Percentiles rank a stretch among this genome's conserved stretches.
Conservation (phyloP, 768 basidiomycete species). For the Macrolepiota albuminosa region DNA sequence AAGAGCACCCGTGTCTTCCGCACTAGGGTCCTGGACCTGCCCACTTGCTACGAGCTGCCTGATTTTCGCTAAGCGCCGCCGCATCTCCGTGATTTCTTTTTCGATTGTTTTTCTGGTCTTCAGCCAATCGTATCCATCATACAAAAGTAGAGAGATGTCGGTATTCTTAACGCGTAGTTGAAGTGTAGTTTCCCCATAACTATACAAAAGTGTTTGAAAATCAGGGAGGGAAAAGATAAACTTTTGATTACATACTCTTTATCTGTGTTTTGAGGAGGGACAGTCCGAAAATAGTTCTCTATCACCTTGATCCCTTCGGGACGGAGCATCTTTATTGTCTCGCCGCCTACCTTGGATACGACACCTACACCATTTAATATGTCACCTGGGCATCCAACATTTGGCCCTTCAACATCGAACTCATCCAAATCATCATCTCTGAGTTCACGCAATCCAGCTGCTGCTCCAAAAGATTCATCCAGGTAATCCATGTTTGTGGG, state of each 20-base stretch:
- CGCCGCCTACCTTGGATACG: slow-evolving; percentile 68
- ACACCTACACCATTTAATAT: slow-evolving; percentile 31
- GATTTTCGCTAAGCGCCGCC: slow-evolving; percentile 81
- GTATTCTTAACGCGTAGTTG: slow-evolving; percentile 55
- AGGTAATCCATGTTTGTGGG: slow-evolving; percentile 88
- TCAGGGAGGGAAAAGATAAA: neutral
- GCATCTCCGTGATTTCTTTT: slow-evolving; percentile 83
- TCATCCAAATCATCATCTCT: slow-evolving; percentile 72
- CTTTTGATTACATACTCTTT: slow-evolving; percentile 36
- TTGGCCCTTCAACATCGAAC: slow-evolving; percentile 40
- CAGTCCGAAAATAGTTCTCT: slow-evolving; percentile 69
- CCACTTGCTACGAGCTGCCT: slow-evolving; percentile 88
- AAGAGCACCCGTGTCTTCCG: slow-evolving; percentile 68
- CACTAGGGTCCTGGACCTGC: slow-evolving; percentile 73
- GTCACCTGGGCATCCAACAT: slow-evolving; percentile 18
- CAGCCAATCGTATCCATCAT: slow-evolving; percentile 95
- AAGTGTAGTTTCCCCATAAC: slow-evolving; percentile 43
- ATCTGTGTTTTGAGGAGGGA: slow-evolving; percentile 48
- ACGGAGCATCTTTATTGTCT: slow-evolving; percentile 78
- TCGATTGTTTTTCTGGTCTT: slow-evolving; percentile 84
- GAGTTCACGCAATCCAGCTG: slow-evolving; percentile 70
- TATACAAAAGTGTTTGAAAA: slow-evolving; percentile 15
- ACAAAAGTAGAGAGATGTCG: slow-evolving; percentile 66
- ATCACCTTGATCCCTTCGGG: slow-evolving; percentile 58
- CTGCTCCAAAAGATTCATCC: slow-evolving; percentile 74